Base-by-base conservation (phyloP, 441 rosid genomes). In the Jatropha podagrica region DNA sequence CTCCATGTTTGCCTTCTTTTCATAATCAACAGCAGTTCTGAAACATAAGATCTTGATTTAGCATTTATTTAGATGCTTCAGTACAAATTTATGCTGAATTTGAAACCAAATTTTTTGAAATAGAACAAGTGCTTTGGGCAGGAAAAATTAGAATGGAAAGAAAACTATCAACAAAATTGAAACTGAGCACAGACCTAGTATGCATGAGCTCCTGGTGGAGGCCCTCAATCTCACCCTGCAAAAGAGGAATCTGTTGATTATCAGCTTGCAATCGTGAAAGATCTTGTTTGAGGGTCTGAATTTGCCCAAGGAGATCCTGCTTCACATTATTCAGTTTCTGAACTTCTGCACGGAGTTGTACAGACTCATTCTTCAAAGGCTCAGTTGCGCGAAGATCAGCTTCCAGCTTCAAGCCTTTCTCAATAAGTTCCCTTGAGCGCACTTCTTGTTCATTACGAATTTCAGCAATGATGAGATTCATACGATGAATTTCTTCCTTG, bases 1-100 rank as follows among this genome's bases (percentile, higher is more conserved):
- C 88, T 96, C 97, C 75, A 94, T 81, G 79, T 92, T 94, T 73
- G 88, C 95, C 85, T 96, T 94, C 94, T 94, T 94, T 84, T 96
- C 99, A 81, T 83, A 94, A 71, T 94, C 98, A 82, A 90, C 84
- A 61, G 97, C 94, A 82, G 85, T 82, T 78, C 99, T 96, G 79
- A 48, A 74, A 79, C 73, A 81, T 20, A 66, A 69, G 60, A 10
- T 27, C 42, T 3, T 12, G 11, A 42, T 40, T 81, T 44, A 74
- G 58, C 64, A 81, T 72, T 70, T 63, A 63, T 38, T 8, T 37
- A 64, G 70, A 61, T 42, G 44, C 66, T 56, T 32, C 54, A 14
- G 7, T 4, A 46, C 7, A 71, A 58, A 14, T 54, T 20, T 63
- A 27, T 48, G n/a, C 38, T 52, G 27, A 48, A 51, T 51, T 69